Conservation (phyloP, 1,139 yeast genomes). For the Magnusiomyces fungicola region DNA sequence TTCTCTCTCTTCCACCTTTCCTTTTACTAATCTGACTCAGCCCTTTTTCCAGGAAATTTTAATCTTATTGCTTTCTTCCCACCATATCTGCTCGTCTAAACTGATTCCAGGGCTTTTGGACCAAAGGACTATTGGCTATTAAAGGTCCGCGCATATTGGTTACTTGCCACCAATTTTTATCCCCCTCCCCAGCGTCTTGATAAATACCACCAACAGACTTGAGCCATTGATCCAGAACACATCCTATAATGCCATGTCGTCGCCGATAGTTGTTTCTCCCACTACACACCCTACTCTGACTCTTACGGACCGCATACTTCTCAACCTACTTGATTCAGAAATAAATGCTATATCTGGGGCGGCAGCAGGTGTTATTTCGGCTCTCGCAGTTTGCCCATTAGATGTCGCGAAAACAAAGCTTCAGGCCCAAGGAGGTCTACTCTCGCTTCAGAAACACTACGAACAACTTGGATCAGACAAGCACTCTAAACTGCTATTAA, state of each 20-base stretch:
- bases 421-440: conserved; percentile 82
- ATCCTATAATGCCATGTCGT: neutral
- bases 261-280: neutral
- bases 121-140: no score
- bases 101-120: no score
- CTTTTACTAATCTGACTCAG: no score
- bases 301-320: neutral
- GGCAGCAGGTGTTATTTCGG: conserved; percentile 82
- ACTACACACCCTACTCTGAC: neutral
- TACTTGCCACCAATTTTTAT: no score
- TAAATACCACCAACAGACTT: neutral
- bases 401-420: conserved; percentile 91
- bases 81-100: no score
- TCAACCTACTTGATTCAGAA: conserved; percentile 32
- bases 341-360: conserved; percentile 77
- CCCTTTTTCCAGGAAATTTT: no score
- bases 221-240: neutral
- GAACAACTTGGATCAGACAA: neutral
- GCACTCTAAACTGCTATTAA: neutral
- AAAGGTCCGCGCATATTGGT: no score
- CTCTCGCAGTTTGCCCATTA: conserved; percentile 84
- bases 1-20: no score
- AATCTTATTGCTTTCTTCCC: no score
- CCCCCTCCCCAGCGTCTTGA: no score
- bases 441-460: conserved; percentile 17